Percentiles rank a stretch among this genome's conserved stretches.
These are phyloP conservation scores for Gossypioides kirkii DNA, from an alignment of 345 rosid species.

Conservation along the genomic window DNA sequence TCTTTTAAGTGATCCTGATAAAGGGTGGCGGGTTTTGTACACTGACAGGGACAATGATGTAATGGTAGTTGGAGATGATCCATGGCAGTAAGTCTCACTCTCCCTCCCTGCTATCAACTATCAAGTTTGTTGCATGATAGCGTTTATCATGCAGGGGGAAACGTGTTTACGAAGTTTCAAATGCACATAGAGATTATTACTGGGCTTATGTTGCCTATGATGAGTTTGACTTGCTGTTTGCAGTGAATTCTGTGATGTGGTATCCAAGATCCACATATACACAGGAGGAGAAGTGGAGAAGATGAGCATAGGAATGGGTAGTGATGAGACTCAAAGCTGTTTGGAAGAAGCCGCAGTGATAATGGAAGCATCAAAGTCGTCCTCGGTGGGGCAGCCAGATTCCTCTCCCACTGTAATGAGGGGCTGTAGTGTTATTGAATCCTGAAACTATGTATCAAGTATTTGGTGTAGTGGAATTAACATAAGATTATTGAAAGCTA, in stretches of 20 bases:
- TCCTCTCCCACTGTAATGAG: slow-evolving; percentile 53
- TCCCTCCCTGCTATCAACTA: neutral
- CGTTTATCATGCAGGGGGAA: neutral
- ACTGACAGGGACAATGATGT: slow-evolving; percentile 85
- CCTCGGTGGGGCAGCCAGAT: slow-evolving; percentile 82
- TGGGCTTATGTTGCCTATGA: neutral
- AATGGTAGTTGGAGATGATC: slow-evolving; percentile 94
- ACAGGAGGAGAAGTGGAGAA: slow-evolving; percentile 85
- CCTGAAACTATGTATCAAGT: no score
- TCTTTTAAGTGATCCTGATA: slow-evolving; percentile 53
- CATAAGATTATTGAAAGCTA: no score
- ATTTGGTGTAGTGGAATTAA: no score
- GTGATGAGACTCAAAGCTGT: slow-evolving; percentile 85
- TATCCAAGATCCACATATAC: slow-evolving; percentile 74
- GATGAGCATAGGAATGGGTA: slow-evolving; percentile 48
- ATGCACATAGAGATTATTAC: neutral
- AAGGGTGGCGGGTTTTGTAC: slow-evolving; percentile 83
- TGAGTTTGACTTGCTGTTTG: neutral
- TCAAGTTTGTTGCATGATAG: slow-evolving; percentile 6
- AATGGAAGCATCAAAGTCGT: slow-evolving; percentile 82
- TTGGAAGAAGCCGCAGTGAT: slow-evolving; percentile 65
- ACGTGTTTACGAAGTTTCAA: neutral
- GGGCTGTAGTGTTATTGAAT: slow-evolving; percentile 3
- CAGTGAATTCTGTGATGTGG: slow-evolving; percentile 84
- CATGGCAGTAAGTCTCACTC: slow-evolving; percentile 74